Conservation (phyloP, 192 early-diverging fungal species). For the Coemansia sp. region DNA sequence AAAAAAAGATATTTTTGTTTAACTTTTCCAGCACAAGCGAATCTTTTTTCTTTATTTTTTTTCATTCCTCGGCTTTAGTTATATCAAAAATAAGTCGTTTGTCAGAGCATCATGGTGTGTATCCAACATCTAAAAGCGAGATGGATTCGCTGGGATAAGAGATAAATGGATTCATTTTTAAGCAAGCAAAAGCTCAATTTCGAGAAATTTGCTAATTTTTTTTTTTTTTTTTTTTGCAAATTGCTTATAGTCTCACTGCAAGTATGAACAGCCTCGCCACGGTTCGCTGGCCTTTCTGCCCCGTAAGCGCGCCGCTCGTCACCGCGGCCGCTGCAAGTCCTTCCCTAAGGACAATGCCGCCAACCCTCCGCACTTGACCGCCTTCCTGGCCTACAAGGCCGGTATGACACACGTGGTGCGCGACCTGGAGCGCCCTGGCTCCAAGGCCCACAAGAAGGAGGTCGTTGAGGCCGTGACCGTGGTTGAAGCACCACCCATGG, state of each 20-base stretch:
- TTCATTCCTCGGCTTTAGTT: too few relatives aligned
- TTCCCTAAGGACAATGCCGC: conserved; percentile 97
- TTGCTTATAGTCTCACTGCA: conserved; percentile 75
- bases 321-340: conserved; percentile 96
- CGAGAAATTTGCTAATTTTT: background rate
- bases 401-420: conserved; percentile 99
- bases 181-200: too few relatives aligned
- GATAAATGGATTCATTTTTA: conserved; percentile 1
- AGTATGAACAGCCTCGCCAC: conserved; percentile 98
- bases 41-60: too few relatives aligned
- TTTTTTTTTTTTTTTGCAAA: conserved; percentile 54
- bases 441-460: conserved; percentile 99
- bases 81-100: background rate
- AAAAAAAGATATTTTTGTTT: too few relatives aligned
- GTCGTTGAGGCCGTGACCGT: conserved; percentile 98
- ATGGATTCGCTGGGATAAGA: background rate
- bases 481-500: conserved; percentile 96
- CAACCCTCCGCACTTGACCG: conserved; percentile 96
- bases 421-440: conserved; percentile 97
- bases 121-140: background rate
- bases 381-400: conserved; percentile 99
- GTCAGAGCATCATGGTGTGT: conserved; percentile 9
- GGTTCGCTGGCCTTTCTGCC: conserved; percentile 63
- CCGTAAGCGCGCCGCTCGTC: conserved; percentile 70
- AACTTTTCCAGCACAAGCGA: too few relatives aligned